These are phyloP conservation scores for Triticum monococcum DNA, from an alignment of 176 grass and related monocot genomes.

Conservation along the genomic window DNA sequence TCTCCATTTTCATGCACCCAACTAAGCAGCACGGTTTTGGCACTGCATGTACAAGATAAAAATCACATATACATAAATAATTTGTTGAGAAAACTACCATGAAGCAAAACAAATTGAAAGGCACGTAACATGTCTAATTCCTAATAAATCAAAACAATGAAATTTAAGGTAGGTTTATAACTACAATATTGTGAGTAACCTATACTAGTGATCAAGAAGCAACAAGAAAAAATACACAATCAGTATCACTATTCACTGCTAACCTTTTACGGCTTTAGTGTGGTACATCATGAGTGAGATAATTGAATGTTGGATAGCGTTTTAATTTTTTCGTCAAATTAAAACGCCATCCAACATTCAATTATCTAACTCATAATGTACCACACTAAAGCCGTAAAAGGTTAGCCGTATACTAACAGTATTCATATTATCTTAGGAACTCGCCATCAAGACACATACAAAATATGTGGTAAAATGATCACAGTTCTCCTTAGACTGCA, in stretches of 20 bases:
- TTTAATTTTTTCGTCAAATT: background rate
- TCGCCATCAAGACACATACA: background rate
- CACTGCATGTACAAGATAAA: background rate
- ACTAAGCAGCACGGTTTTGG: constrained; percentile 5
- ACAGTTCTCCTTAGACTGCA: background rate
- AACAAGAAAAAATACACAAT: background rate
- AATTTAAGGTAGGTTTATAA: constrained; percentile 6
- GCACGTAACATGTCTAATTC: background rate
- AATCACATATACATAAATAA: constrained; percentile 1
- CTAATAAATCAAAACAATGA: constrained; percentile 3
- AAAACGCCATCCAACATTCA: background rate
- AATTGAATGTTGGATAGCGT: background rate
- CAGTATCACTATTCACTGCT: background rate
- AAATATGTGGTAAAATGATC: constrained; percentile 2
- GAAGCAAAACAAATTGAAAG: constrained; percentile 21
- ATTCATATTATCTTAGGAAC: background rate
- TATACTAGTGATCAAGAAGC: background rate
- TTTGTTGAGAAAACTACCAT: background rate
- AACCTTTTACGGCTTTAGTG: background rate
- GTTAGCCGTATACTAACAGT: background rate
- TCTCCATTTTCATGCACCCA: constrained; percentile 61
- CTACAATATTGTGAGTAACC: background rate
- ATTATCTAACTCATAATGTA: background rate
- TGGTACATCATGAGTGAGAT: background rate
- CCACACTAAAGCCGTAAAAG: background rate